Evolutionary conservation across 345 rosid species (phyloP), one percentile per base, ranked within the genome.

Genomic region (Pseudoturritis turrita): DNA sequence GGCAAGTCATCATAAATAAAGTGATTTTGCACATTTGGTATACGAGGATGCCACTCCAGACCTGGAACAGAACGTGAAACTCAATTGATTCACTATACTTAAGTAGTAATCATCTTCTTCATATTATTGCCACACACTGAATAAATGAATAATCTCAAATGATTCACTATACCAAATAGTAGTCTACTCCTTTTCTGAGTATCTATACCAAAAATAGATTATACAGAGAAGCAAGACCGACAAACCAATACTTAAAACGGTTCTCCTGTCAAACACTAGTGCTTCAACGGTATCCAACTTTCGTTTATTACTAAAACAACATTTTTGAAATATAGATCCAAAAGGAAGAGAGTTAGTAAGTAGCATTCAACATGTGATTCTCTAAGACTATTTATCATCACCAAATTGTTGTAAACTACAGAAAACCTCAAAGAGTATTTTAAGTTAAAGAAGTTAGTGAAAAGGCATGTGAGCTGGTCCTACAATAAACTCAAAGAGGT

Each of bases 1-100:
- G 97, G 99, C 73, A 94, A 82, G 81, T 91, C 97, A 45, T 84
- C 86, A 68, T 81, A 86, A 50, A 91, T 79, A 65, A 91, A 94
- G 81, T 89, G 96, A 71, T 88, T 88, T 70, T 84, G 86, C 77
- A 77, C 85, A 81, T 82, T 89, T 63, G 23, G 79, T 74, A 87
- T 78, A 67, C 74, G 87, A 63, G 96, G 86, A 80, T 87, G 97
- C 97, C 99, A 94, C 62, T 89, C 96, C 37, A 81, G 79, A 76
- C 97, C 99, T 94, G 86, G 81, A 84, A 78, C 60, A 52, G 29
- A 66, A 62, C 53, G 28, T 28, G 5, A 55, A 58, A 33, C 44
- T 57, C 74, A 31, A 15, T 65, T 63, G 39, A 37, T 52, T 22
- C 15, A 57, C 70, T 72, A 22, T 22, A 21, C 37, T 71, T 22